These are phyloP conservation scores for Aspergillus sparsus DNA, from an alignment of 495 filamentous ascomycete species.

Conservation along the genomic window DNA sequence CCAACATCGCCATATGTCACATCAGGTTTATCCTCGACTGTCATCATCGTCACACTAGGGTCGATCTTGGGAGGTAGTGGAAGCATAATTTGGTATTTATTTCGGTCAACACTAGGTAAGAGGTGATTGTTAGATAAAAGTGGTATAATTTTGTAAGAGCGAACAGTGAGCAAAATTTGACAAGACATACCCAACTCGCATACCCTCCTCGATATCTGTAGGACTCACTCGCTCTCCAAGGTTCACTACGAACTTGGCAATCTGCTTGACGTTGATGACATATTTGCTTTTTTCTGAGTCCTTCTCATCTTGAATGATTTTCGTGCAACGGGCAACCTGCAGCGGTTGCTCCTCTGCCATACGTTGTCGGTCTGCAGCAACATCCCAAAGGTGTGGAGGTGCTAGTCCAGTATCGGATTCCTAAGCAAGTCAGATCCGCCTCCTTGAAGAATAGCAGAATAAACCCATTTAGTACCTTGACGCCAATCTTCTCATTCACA, in stretches of 20 bases:
- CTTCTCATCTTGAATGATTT: conserved; percentile 97
- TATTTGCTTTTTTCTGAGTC: conserved; percentile 99
- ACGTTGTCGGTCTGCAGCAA: conserved; percentile 93
- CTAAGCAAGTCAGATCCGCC: conserved; percentile 47
- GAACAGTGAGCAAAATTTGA: not conserved
- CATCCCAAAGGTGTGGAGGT: conserved; percentile 98
- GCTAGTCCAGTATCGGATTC: conserved; percentile 98
- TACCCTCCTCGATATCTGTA: conserved; percentile 98
- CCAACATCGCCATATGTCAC: conserved; percentile 99
- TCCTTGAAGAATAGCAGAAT: conserved; percentile 8
- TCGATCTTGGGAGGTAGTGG: conserved; percentile 99
- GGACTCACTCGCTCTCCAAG: conserved; percentile 95
- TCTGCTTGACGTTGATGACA: conserved; percentile 99
- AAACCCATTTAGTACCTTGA: conserved; percentile 52
- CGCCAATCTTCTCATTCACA: conserved; percentile 96
- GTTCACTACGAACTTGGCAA: conserved; percentile 99
- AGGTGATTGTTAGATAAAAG: conserved; percentile 20
- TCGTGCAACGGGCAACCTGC: conserved; percentile 96
- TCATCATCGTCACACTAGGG: conserved; percentile 99
- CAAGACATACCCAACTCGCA: conserved; percentile 78
- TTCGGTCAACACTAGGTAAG: conserved; percentile 76
- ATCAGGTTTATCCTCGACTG: conserved; percentile 98
- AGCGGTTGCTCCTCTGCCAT: conserved; percentile 98
- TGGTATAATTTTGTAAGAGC: not conserved
- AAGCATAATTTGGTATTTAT: conserved; percentile 98